Percentiles rank a stretch among this genome's conserved stretches.
phyloP scores from a whole-genome alignment of 169 alveolate genomes.

The Cryptosporidium meleagridis region DNA sequence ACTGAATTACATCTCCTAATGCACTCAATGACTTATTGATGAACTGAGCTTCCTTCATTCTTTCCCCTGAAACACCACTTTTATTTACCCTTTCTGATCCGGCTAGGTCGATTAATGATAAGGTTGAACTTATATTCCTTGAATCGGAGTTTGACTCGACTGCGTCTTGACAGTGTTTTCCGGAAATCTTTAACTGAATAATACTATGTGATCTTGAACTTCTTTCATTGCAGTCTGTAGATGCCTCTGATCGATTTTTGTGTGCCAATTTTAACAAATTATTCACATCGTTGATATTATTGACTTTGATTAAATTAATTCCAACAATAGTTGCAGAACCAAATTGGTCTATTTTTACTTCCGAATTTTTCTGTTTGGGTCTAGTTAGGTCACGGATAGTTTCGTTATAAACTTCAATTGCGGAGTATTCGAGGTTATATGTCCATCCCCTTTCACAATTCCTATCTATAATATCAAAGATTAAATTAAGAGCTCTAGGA shows the following conservation, averaged over 20 bases:
- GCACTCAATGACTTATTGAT: conserved; percentile 88
- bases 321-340: conserved; percentile 76
- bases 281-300: conserved; percentile 78
- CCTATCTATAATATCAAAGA: conserved; percentile 77
- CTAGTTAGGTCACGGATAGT: conserved; percentile 83
- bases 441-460: conserved; percentile 80
- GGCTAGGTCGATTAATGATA: conserved; percentile 90
- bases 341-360: conserved; percentile 76
- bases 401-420: conserved; percentile 88
- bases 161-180: conserved; percentile 69
- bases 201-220: conserved; percentile 90
- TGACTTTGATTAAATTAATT: conserved; percentile 77
- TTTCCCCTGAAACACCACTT: conserved; percentile 88
- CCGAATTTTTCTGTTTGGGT: conserved; percentile 74
- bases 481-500: conserved; percentile 85
- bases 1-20: conserved; percentile 86
- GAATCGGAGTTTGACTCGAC: conserved; percentile 39
- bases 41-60: conserved; percentile 86
- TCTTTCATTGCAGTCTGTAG: conserved; percentile 83
- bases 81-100: conserved; percentile 90
- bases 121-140: conserved; percentile 58
- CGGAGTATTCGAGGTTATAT: conserved; percentile 76
- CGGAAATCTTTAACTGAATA: conserved; percentile 83
- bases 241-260: conserved; percentile 84
- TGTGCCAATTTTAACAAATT: conserved; percentile 81